phyloP scores from a whole-genome alignment of 345 rosid species.

The Pistacia atlantica region DNA sequence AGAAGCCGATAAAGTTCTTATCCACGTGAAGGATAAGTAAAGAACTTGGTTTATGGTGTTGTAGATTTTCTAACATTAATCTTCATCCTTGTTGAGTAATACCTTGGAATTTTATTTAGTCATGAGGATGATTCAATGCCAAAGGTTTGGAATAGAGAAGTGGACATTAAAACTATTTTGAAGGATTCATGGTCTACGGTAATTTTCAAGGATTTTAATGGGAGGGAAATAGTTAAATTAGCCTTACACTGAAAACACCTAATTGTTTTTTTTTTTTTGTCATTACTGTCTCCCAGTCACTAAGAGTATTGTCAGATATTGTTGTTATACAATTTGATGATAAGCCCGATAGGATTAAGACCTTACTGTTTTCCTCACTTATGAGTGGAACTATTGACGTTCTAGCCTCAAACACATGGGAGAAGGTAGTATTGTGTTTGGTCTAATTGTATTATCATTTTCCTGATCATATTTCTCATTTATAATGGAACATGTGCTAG shows the following conservation, averaged over 20 bases:
- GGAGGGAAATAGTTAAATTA: not conserved
- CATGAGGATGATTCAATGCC: constrained; percentile 64
- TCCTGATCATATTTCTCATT: not conserved
- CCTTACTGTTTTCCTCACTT: constrained; percentile 51
- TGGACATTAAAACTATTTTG: constrained; percentile 58
- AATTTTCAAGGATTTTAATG: constrained; percentile 24
- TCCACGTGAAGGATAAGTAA: constrained; percentile 38
- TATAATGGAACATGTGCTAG: constrained; percentile 21
- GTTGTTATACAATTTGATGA: constrained; percentile 72
- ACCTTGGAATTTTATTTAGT: constrained; percentile 24
- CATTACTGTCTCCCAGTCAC: constrained; percentile 44
- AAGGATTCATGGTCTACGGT: constrained; percentile 69
- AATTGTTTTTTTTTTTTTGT: constrained; percentile 12
- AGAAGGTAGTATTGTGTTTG: constrained; percentile 47
- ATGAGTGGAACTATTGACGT: constrained; percentile 49
- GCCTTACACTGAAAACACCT: constrained; percentile 15
- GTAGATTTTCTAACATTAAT: not conserved
- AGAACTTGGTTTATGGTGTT: not conserved
- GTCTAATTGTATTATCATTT: not conserved
- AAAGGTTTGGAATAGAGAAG: constrained; percentile 61
- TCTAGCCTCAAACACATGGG: constrained; percentile 73
- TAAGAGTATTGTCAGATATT: constrained; percentile 57
- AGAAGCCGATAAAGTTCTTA: constrained; percentile 70
- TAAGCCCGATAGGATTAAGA: constrained; percentile 60
- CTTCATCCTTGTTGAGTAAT: constrained; percentile 19